Evolutionary conservation across 106 monocot genomes (phyloP), one percentile per base, ranked within the genome.

Genomic region (Dactylorhiza incarnata): DNA sequence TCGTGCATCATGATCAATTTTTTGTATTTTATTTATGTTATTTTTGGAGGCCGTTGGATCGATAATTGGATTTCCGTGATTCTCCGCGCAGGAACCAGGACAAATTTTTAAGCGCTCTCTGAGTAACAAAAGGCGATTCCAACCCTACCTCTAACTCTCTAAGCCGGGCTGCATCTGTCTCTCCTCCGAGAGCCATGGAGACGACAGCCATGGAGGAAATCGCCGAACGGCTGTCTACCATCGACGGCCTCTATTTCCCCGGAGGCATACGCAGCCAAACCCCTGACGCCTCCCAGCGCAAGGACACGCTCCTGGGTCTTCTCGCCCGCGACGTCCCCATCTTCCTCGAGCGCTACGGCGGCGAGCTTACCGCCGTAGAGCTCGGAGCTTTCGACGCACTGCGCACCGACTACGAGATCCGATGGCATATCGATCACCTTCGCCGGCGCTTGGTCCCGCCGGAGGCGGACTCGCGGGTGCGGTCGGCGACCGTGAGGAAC

Each of bases 301-400:
- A 82, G 76, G n/a, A 78, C 26, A 83, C 82, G 13, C 91, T 99
- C 63, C 73, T 94, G 67, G 83, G 86, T 51, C 94, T 99, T 61
- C 89, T 99, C 80, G 78, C 85, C 43, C 97, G 89, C 74, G 97
- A 99, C 73, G 84, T 86, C 37, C 62, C 97, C 43, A 74, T 99
- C 71, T 99, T 99, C 80, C 94, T 99, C 45, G 95, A 99, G 82
- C 80, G 97, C 25, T 94, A 99, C 74, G 97, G 97, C 22, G 46
- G 78, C 14, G 73, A 77, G 49, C 84, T 99, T 1, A 86, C 94
- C 0, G 15, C 54, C 67, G 86, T 84, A 25, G 97, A 99, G 80
- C 85, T 99, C 44, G 10, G 17, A 15, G 73, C 55, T 37, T 96
- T 96, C 73, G 87, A 91, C 22, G 24, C 70, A 4, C 76, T 97